Percentiles rank a stretch among this genome's conserved stretches.
Evolutionary conservation across 768 basidiomycete species (phyloP).

Genomic region (Suillus decipiens): DNA sequence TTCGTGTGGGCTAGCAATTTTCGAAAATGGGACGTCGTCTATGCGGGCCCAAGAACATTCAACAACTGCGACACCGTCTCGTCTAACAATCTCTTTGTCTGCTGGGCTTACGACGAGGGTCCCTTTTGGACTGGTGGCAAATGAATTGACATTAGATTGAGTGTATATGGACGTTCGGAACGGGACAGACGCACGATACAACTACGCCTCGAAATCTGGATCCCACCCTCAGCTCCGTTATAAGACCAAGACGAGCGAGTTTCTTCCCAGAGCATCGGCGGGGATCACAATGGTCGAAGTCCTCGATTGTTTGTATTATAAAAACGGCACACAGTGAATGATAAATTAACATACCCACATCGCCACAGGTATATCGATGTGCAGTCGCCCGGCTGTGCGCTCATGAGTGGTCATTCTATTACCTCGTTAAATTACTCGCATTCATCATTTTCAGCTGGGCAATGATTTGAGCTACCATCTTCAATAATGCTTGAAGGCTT

Average conservation of each 20-base stretch:
- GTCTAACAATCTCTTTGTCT: slow-evolving; percentile 77
- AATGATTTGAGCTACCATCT: slow-evolving; percentile 40
- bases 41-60: slow-evolving; percentile 98
- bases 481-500: slow-evolving; percentile 62
- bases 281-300: slow-evolving; percentile 98
- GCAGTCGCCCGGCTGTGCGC: slow-evolving; percentile 15
- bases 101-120: slow-evolving; percentile 76
- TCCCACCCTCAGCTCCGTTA: slow-evolving; percentile 82
- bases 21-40: slow-evolving; percentile 92
- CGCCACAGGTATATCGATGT: slow-evolving; percentile 78
- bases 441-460: slow-evolving; percentile 30
- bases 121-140: slow-evolving; percentile 71
- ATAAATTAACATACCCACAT: slow-evolving; percentile 81
- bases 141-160: not conserved
- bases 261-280: slow-evolving; percentile 88
- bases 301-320: slow-evolving; percentile 45
- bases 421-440: slow-evolving; percentile 24
- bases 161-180: not conserved
- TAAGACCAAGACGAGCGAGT: slow-evolving; percentile 80
- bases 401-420: not conserved
- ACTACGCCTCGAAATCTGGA: slow-evolving; percentile 89
- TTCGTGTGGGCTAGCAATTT: slow-evolving; percentile 93
- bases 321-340: not conserved
- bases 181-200: slow-evolving; percentile 69
- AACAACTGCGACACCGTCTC: slow-evolving; percentile 88